Base-by-base conservation (phyloP, 441 rosid species). In the Adansonia gregorii region DNA sequence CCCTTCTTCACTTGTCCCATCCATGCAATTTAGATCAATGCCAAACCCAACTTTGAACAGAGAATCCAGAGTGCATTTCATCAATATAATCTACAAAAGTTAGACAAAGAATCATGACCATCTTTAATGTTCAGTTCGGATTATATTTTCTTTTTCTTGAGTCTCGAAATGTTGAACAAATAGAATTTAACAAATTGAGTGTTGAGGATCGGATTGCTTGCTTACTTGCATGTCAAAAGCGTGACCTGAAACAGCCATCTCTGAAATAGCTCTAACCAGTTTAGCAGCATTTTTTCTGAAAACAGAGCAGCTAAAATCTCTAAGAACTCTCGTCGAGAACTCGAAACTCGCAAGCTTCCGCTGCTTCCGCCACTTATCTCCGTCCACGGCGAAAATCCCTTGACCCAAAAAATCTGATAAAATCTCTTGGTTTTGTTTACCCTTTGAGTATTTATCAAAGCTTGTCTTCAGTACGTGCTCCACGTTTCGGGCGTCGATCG, bases 31-130 rank as follows among this genome's bases (percentile, higher is more conserved):
- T 70, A 93, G 75, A 49, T 91, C 94, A 55, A 90, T 90, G 17
- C 97, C 97, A 67, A 91, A 94, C 27, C 92, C 97, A 17, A 94
- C 97, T 89, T 94, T 89, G 81, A 90, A 89, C 22, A 93, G 90
- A 0, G 97, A 89, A 72, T 94, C 95, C 79, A 93, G 55, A 11
- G 93, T 80, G 79, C 73, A 85, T 80, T 85, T 86, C 97, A 94
- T 88, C 82, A 94, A 69, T 35, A 89, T 31, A 63, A 89, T 91
- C 95, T 94, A 24, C 66, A 39, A 7, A 60, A 35, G 41, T 35
- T 35, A 35, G 41, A 35, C 41, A 35, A 35, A 35, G 41, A 35
- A 35, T 35, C 41, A 35, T 35, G 41, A 35, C 41, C 41, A 35
- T 35, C 41, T 35, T 35, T 35, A 35, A 35, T 35, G 41, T 35